Evolutionary conservation across 129 eudicot genomes (phyloP).

Genomic region (Kitagawia praeruptora): DNA sequence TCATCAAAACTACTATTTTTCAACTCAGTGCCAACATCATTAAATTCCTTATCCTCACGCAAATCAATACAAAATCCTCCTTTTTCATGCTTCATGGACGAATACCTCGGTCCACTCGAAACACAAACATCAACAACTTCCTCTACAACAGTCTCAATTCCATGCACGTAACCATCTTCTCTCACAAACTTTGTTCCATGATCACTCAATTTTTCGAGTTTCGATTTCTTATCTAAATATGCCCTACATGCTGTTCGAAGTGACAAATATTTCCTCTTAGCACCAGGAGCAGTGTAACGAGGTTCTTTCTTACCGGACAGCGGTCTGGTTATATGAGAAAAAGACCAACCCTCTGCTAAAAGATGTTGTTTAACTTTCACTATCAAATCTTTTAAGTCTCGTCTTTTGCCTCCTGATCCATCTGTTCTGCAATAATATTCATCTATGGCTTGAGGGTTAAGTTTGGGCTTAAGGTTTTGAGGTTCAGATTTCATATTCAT

Average conservation of each 20-base stretch:
- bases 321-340: background rate
- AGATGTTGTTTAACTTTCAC: constrained; percentile 6
- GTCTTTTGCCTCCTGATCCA: background rate
- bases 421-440: background rate
- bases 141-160: too few relatives aligned
- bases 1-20: background rate
- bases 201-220: too few relatives aligned
- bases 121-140: background rate
- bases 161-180: background rate
- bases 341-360: background rate
- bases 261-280: background rate
- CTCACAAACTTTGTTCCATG: background rate
- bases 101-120: background rate
- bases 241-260: constrained; percentile 3
- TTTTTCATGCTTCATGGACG: background rate
- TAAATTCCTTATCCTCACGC: background rate
- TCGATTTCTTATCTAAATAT: background rate
- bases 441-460: background rate
- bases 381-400: background rate
- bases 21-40: background rate
- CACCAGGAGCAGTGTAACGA: background rate
- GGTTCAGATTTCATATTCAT: background rate
- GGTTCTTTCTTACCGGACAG: background rate
- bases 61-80: background rate
- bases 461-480: background rate